Base-by-base conservation (phyloP, 495 filamentous ascomycete genomes). In the Thermothielavioides terrestris region DNA sequence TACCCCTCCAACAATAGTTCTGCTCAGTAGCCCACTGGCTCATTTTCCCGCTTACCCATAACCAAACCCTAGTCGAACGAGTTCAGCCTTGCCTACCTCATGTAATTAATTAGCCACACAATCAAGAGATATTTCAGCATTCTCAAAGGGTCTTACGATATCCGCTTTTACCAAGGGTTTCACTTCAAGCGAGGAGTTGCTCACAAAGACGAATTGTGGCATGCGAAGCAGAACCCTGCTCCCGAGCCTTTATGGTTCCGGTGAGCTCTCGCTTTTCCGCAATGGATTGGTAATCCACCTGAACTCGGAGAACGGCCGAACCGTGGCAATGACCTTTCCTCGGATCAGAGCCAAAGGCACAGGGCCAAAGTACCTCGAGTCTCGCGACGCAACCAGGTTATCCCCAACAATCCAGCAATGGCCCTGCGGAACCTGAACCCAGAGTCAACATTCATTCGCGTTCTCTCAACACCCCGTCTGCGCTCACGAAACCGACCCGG, bases 401-500 rank as follows among this genome's bases (percentile, higher is more conserved):
- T 98, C 92, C 4, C 92, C 92, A 1, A 79, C 79, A 9, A 94
- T 66, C 76, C 86, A 96, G 56, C 86, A 88, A 72, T 96, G 91
- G 8, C 92, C 92, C 56, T 83, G 73, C 0, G 92, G 92, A 12
- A 97, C 81, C 88, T 91, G 23, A 1, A 9, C 12, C 7, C 18
- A 2, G 22, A 14, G 25, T 40, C 23, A 38, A 15, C 41, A 37
- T 21, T 12, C 12, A 27, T 9, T n/a, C n/a, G n/a, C n/a, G n/a
- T n/a, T n/a, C n/a, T n/a, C 10, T 28, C 27, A 6, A 9, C 31
- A 3, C 31, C 11, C 31, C 34, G 20, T 17, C 15, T 4, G 6
- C 5, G 3, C 28, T 8, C 27, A 28, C 11, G 17, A 31, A 18
- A 18, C 20, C 31, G 3, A 18, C 18, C 30, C 8, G 7, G 10